These are phyloP conservation scores for Gracilaria domingensis DNA, from an alignment of 23 red algal species.

Conservation along the genomic window DNA sequence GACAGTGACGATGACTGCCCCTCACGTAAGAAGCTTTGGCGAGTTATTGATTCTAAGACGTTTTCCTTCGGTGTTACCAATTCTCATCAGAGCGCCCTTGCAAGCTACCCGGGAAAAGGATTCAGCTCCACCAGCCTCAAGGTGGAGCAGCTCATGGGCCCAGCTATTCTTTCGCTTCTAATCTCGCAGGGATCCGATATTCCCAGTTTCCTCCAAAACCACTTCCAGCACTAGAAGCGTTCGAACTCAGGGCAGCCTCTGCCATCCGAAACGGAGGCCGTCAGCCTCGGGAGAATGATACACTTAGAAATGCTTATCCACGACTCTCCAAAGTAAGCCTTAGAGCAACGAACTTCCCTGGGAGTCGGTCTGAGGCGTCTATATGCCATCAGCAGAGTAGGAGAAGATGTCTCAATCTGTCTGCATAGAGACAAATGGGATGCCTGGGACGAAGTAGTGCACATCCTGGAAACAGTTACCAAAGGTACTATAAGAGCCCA, in stretches of 20 bases:
- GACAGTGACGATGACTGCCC: too few relatives aligned
- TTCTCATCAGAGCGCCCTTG: neutral
- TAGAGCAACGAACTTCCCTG: too few relatives aligned
- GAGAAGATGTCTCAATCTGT: too few relatives aligned
- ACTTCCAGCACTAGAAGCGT: neutral
- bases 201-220: neutral
- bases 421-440: too few relatives aligned
- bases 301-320: neutral
- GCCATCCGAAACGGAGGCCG: neutral
- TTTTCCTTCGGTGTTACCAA: neutral
- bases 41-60: neutral
- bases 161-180: neutral
- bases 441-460: too few relatives aligned
- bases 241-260: neutral
- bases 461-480: too few relatives aligned
- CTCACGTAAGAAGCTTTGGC: too few relatives aligned
- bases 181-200: neutral
- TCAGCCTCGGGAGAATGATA: neutral
- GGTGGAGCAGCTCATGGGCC: slow-evolving; percentile 1
- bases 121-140: neutral
- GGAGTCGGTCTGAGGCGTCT: too few relatives aligned
- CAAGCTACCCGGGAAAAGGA: neutral
- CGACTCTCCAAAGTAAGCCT: slow-evolving; percentile 16
- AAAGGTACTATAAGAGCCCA: too few relatives aligned
- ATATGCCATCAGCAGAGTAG: too few relatives aligned